Base-by-base conservation (phyloP, 139 green algal genomes). In the Limnomonas spitsbergensis region DNA sequence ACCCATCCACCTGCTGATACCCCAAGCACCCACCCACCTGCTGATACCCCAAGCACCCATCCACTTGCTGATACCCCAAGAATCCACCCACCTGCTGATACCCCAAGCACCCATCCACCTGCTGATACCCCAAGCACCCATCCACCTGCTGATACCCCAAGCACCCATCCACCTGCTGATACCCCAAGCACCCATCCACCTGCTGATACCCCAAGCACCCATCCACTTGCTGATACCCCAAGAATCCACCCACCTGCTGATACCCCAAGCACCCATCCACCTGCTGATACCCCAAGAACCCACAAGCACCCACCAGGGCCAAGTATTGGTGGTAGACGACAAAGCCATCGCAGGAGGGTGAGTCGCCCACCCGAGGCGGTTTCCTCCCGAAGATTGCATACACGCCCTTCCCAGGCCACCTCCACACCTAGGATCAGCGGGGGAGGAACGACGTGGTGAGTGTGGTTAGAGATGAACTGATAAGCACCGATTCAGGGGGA, bases 381-480 rank as follows among this genome's bases (percentile, higher is more conserved):
- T 86, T 86, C n/a, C 77, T 73, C 0, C 82, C 82, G 40, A 86
- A 86, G 40, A 86, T 86, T 3, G 82, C 70, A 38, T 82, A 86
- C 29, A 82, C 73, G 24, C 82, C 82, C 34, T 56, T 70, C 26
- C 82, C 82, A 0, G 82, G 82, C 82, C 82, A 86, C 1, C 36
- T 27, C 82, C 82, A 86, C 47, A 81, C 54, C 56, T 86, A n/a
- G n/a, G n/a, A n/a, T n/a, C n/a, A n/a, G n/a, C n/a, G n/a, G n/a
- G n/a, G n/a, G n/a, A n/a, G n/a, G n/a, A n/a, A n/a, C n/a, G n/a
- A n/a, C n/a, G n/a, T n/a, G n/a, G n/a, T n/a, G n/a, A n/a, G n/a
- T n/a, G n/a, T n/a, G n/a, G n/a, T n/a, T n/a, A n/a, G n/a, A n/a
- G n/a, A n/a, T n/a, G n/a, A n/a, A n/a, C n/a, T n/a, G n/a, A n/a